Evolutionary conservation across 495 filamentous ascomycete species (phyloP), one percentile per base, ranked within the genome.

Genomic region (Xylaria intraflava): DNA sequence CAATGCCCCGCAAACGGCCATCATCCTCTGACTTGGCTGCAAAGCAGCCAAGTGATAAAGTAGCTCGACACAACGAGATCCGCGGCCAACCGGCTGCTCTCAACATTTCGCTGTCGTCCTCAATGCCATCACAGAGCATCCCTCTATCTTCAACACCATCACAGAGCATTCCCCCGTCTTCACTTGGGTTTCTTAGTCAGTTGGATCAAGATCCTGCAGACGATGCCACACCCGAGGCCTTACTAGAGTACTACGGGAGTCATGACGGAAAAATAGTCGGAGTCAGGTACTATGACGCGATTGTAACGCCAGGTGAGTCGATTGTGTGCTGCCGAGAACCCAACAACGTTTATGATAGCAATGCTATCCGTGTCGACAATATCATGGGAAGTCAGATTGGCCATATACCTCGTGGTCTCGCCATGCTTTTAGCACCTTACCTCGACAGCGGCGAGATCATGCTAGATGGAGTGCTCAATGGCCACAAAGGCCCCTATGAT

Each of bases 351-450:
- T 90, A 87, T 60, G 89, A 93, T 60, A 53, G 63, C 3, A 94
- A 94, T 72, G 89, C 89, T 2, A 87, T 96, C 45, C 81, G 82
- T 6, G 79, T 93, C 2, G 74, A 85, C 55, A 95, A 94, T 68
- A 87, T 90, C n/a, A 79, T 86, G 67, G 77, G 84, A 19, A 65
- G 53, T 2, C 90, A 95, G 60, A 86, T 95, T 53, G 91, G 91
- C 2, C 88, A 95, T 66, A 77, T 96, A 36, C 85, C 87, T 2
- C 70, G 80, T 12, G 64, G 49, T 0, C 62, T 88, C 24, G 88
- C 85, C 1, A 68, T 72, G 11, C 90, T 87, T 64, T 72, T 96
- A 22, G 85, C 88, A 0, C 78, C 76, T 1, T 90, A 89, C 60
- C 77, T 96, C 61, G 70, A 72, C 51, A 58, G 41, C 40, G 54